A percentile compares a stretch with the other conserved stretches of the same genome.
phyloP scores from a whole-genome alignment of 768 basidiomycete genomes.

The Boletales sp. region DNA sequence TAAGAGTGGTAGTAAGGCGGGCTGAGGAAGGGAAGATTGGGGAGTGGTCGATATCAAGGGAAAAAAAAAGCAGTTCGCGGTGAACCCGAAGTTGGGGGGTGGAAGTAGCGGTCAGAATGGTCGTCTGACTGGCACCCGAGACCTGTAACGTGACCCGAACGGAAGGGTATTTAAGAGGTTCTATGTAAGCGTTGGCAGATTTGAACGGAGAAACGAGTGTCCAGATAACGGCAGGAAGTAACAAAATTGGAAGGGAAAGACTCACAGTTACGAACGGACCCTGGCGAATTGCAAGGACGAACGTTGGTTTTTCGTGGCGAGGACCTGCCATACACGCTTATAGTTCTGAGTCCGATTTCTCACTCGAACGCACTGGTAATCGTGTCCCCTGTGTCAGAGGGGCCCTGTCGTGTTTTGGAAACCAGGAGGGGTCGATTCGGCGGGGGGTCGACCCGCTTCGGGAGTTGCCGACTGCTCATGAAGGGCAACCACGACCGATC shows the following conservation, averaged over 20 bases:
- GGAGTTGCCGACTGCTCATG: slow-evolving; percentile 13
- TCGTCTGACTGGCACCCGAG: background rate
- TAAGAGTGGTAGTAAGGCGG: slow-evolving; percentile 11
- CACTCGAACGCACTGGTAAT: background rate
- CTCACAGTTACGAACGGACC: slow-evolving; percentile 9
- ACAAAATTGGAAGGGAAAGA: slow-evolving; percentile 8
- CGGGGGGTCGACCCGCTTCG: slow-evolving; percentile 9
- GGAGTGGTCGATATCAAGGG: background rate
- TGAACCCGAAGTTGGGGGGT: background rate
- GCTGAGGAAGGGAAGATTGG: slow-evolving; percentile 5
- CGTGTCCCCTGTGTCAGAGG: background rate
- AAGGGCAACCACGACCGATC: background rate
- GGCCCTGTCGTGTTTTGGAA: slow-evolving; percentile 3
- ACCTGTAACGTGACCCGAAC: slow-evolving; percentile 3
- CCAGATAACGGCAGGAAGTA: slow-evolving; percentile 15
- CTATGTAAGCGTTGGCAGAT: slow-evolving; percentile 6
- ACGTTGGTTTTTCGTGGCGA: slow-evolving; percentile 21
- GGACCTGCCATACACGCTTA: slow-evolving; percentile 13
- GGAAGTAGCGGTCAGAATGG: background rate
- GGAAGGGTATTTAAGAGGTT: background rate
- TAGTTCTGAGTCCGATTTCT: slow-evolving; percentile 6
- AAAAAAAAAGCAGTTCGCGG: background rate
- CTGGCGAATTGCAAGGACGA: slow-evolving; percentile 22
- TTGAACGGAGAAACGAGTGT: slow-evolving; percentile 1
- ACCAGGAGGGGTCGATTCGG: slow-evolving; percentile 1